Evolutionary conservation across 352 stramenopile species (phyloP).

Genomic region (Pythium folliculosum): DNA sequence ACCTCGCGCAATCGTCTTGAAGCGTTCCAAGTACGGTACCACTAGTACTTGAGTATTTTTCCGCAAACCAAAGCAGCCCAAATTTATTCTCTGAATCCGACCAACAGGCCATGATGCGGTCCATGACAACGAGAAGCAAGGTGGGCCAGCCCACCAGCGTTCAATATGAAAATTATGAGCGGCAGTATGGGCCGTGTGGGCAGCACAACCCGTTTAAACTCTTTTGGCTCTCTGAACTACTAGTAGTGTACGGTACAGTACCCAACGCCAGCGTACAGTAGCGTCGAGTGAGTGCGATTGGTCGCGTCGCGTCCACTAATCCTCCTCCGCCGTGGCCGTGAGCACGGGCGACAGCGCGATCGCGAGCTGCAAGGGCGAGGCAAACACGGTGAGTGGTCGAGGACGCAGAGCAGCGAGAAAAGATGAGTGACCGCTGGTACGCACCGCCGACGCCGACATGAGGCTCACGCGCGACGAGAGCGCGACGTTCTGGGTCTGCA

Average conservation of each 20-base stretch:
- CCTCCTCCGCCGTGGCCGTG: constrained; percentile 46
- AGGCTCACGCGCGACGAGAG: constrained; percentile 68
- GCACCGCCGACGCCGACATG: constrained; percentile 73
- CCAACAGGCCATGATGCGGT: neutral
- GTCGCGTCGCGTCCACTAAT: constrained; percentile 29
- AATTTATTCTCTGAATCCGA: constrained; percentile 5
- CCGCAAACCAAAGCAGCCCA: neutral
- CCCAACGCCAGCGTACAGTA: neutral
- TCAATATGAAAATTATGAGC: constrained; percentile 12
- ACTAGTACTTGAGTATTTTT: neutral
- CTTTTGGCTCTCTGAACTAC: constrained; percentile 9
- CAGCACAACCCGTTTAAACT: neutral
- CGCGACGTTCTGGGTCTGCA: constrained; percentile 54
- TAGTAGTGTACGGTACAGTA: constrained; percentile 10
- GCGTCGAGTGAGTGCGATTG: neutral
- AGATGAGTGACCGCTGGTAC: constrained; percentile 18
- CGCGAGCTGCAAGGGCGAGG: constrained; percentile 38
- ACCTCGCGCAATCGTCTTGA: constrained; percentile 47
- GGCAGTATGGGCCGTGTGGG: neutral
- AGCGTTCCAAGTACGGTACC: neutral
- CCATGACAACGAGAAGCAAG: neutral
- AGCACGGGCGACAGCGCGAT: constrained; percentile 69
- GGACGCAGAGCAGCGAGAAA: neutral
- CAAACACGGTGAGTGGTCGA: neutral
- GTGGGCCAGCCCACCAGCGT: neutral